Evolutionary conservation across 306 rosid genomes (phyloP), one percentile per base, ranked within the genome.

Genomic region (Rubus parviflorus): DNA sequence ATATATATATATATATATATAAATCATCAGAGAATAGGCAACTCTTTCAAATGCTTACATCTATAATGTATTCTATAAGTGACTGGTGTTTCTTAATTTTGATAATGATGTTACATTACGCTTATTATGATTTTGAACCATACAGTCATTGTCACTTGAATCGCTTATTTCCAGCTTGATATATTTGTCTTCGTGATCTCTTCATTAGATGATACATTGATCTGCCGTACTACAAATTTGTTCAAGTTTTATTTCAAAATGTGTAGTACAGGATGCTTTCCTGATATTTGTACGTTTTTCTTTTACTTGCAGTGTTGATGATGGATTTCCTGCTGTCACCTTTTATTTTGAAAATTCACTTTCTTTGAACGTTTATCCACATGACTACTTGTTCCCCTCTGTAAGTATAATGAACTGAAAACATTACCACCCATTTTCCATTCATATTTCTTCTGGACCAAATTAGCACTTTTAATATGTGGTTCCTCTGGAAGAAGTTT

Each of bases 271-370:
- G 64, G 47, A 72, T 68, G 43, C 13, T 70, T 67, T 63, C 77
- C 64, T 68, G 42, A 75, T 58, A 62, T 70, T 75, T 46, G 67
- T 83, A 57, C 22, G 43, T 80, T 86, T 83, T 70, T 35, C 74
- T 62, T 83, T 38, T 62, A 17, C 67, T 79, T 82, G 87, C 95
- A 95, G 99, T 78, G 80, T 95, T 75, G 97, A 95, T 79, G 96
- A 92, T 85, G 93, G 92, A 78, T 95, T 95, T 83, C 99, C 99
- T 49, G 51, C 79, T 13, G 97, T 95, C 67, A 87, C 85, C 69
- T 92, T 95, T 83, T 81, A 87, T 85, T 95, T 95, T 80, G 88
- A 88, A 86, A 92, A 88, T 65, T 96, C 92, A 54, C 99, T 95
- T 77, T 80, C 82, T 71, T 82, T 95, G 87, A 95, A 90, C 84